These are phyloP conservation scores for Inosperma sp. DNA, from an alignment of 768 basidiomycete species.

Conservation along the genomic window DNA sequence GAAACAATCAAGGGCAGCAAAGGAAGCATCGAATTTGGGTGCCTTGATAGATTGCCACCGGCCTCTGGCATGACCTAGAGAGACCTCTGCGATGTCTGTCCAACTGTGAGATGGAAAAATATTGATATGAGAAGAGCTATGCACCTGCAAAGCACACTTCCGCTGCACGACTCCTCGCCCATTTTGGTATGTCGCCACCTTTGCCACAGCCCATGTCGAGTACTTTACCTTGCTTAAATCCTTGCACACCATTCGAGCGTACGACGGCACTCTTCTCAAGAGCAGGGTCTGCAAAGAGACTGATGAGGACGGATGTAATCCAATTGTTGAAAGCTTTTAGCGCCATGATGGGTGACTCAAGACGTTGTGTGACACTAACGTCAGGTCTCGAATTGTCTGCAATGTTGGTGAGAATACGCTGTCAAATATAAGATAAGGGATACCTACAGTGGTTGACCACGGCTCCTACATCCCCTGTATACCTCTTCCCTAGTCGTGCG, in stretches of 20 bases:
- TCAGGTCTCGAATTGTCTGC: slow-evolving; percentile 92
- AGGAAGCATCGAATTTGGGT: slow-evolving; percentile 69
- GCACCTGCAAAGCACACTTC: slow-evolving; percentile 84
- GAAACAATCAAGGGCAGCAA: slow-evolving; percentile 89
- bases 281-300: slow-evolving; percentile 77
- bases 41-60: slow-evolving; percentile 55
- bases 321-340: slow-evolving; percentile 99
- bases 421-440: no score
- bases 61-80: slow-evolving; percentile 76
- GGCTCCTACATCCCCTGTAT: slow-evolving; percentile 63
- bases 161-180: slow-evolving; percentile 78
- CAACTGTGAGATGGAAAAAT: not conserved
- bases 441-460: slow-evolving; percentile 78
- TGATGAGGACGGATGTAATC: slow-evolving; percentile 96
- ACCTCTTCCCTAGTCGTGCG: slow-evolving; percentile 43
- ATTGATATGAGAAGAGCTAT: no score
- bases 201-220: slow-evolving; percentile 99
- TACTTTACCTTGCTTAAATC: slow-evolving; percentile 60
- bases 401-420: slow-evolving; percentile 6
- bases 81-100: slow-evolving; percentile 84
- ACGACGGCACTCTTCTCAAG: slow-evolving; percentile 40
- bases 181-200: slow-evolving; percentile 95
- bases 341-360: slow-evolving; percentile 91
- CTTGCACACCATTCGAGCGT: no score
- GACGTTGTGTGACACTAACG: slow-evolving; percentile 78